phyloP scores from a whole-genome alignment of 139 green algal genomes.

The Coccomyxa sp. region DNA sequence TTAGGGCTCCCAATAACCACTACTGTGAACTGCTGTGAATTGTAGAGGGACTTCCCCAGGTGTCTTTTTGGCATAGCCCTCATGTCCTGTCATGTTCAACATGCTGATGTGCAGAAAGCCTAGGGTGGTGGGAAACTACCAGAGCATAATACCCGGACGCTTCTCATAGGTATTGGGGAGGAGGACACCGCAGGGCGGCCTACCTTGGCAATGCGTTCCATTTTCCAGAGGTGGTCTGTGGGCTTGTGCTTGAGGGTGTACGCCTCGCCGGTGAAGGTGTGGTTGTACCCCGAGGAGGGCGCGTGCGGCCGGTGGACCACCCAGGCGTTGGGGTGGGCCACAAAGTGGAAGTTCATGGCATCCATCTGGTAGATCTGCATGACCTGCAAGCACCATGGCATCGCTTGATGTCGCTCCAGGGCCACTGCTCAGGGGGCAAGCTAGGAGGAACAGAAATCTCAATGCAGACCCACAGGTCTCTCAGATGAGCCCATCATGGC shows the following conservation, averaged over 20 bases:
- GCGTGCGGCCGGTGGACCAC: conserved; percentile 49
- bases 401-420: neutral
- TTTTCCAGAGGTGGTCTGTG: conserved; percentile 19
- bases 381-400: neutral
- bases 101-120: too few species aligned
- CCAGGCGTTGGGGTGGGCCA: conserved; percentile 41
- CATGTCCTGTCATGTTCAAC: too few species aligned
- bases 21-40: too few species aligned
- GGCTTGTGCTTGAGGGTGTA: conserved; percentile 27
- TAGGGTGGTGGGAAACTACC: too few species aligned
- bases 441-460: neutral
- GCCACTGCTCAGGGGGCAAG: neutral
- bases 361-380: conserved; percentile 22
- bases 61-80: too few species aligned
- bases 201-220: conserved; percentile 25
- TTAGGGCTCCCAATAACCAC: too few species aligned
- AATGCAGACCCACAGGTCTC: neutral
- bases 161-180: too few species aligned
- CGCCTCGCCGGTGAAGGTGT: conserved; percentile 25
- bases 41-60: too few species aligned
- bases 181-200: too few species aligned
- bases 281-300: conserved; percentile 21
- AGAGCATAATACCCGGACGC: too few species aligned
- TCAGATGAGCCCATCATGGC: too few species aligned
- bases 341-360: conserved; percentile 16